A percentile compares a stretch with the other conserved stretches of the same genome.
phyloP scores from a whole-genome alignment of 169 alveolate species.

The Cryptosporidium ubiquitum region DNA sequence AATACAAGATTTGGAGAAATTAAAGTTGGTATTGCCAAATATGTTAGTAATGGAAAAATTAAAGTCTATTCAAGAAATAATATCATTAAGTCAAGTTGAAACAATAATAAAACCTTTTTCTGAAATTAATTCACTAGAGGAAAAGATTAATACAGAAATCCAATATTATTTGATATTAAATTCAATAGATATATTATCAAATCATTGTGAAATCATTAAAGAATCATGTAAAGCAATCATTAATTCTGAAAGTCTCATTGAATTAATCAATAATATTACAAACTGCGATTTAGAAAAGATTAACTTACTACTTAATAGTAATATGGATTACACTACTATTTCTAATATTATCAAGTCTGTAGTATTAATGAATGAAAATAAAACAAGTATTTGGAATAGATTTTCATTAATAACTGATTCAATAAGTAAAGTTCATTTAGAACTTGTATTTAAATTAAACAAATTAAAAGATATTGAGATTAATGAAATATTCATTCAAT shows the following conservation, averaged over 20 bases:
- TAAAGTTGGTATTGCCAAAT: conserved; percentile 24
- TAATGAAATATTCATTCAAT: conserved; percentile 42
- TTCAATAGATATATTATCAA: conserved; percentile 21
- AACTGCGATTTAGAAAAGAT: conserved; percentile 42
- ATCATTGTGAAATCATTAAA: conserved; percentile 40
- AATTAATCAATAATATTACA: conserved; percentile 26
- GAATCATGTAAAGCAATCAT: conserved; percentile 45
- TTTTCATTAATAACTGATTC: conserved; percentile 27
- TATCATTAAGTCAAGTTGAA: conserved; percentile 27
- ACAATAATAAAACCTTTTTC: conserved; percentile 30
- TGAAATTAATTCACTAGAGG: conserved; percentile 1
- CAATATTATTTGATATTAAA: conserved; percentile 39
- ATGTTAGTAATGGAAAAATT: background rate
- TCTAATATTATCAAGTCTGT: conserved; percentile 7
- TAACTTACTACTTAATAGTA: conserved; percentile 18
- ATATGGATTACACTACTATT: conserved; percentile 31
- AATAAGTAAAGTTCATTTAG: conserved; percentile 20
- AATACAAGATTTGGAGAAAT: conserved; percentile 24
- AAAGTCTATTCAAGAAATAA: background rate
- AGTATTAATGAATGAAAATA: background rate
- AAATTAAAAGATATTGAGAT: conserved; percentile 40
- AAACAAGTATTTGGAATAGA: conserved; percentile 19
- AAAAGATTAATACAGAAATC: conserved; percentile 39
- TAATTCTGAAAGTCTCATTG: conserved; percentile 64
- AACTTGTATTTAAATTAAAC: conserved; percentile 14